A percentile compares a stretch with the other conserved stretches of the same genome.
Conservation (phyloP, 169 alveolate species). For the Haemoproteus tartakovskyi region DNA sequence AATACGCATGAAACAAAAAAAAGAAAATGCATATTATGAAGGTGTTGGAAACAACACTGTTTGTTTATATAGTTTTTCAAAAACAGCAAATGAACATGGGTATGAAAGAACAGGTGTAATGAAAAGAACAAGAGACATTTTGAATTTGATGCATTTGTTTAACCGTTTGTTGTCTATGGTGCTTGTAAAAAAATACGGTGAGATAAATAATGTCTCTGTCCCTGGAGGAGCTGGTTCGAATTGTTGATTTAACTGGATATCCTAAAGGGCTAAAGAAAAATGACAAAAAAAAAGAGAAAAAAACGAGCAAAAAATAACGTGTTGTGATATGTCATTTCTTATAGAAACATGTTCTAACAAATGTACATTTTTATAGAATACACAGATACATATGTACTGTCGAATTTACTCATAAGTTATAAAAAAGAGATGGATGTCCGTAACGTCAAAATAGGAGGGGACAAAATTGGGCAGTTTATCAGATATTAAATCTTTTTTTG, state of each 20-base stretch:
- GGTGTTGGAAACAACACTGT: too few species aligned
- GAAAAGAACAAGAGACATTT: too few species aligned
- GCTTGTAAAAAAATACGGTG: constrained; percentile 39
- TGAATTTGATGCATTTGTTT: too few species aligned
- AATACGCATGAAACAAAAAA: too few species aligned
- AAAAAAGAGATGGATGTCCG: constrained; percentile 36
- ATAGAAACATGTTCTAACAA: too few species aligned
- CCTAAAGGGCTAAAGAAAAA: constrained; percentile 12
- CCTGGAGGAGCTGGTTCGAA: constrained; percentile 23
- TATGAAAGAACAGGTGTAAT: too few species aligned
- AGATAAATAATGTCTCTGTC: constrained; percentile 27
- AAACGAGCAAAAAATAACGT: too few species aligned
- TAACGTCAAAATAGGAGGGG: constrained; percentile 31
- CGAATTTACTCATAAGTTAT: constrained; percentile 8
- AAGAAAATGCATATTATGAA: too few species aligned
- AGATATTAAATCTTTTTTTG: constrained; percentile 36
- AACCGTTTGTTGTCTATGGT: constrained; percentile 24
- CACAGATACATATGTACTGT: background rate
- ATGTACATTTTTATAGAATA: background rate
- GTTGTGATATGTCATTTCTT: too few species aligned
- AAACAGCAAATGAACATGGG: too few species aligned
- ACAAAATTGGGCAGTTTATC: constrained; percentile 25
- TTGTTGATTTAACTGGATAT: constrained; percentile 14
- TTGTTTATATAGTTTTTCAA: too few species aligned
- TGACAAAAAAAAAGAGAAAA: background rate